These are phyloP conservation scores for Aspergillus affinis DNA, from an alignment of 495 filamentous ascomycete species.

Conservation along the genomic window DNA sequence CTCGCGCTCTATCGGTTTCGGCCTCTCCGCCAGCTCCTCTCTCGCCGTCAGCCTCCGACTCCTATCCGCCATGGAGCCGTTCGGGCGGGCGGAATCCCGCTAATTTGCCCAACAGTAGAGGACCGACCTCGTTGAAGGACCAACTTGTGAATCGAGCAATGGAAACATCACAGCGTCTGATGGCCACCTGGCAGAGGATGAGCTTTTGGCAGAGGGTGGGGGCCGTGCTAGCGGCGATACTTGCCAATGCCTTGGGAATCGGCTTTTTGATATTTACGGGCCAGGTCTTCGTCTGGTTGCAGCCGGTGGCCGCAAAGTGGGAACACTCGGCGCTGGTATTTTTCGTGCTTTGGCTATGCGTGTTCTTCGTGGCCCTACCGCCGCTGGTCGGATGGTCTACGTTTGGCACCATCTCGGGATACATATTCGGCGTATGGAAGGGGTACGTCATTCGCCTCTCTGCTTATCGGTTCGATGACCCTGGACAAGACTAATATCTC, in stretches of 20 bases:
- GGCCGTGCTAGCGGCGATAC: slow-evolving; percentile 50
- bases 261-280: slow-evolving; percentile 75
- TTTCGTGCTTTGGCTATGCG: slow-evolving; percentile 75
- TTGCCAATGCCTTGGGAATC: slow-evolving; percentile 53
- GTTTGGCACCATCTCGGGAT: slow-evolving; percentile 81
- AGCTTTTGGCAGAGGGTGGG: slow-evolving; percentile 60
- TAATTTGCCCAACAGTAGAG: slow-evolving; percentile 23
- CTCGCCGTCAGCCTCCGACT: slow-evolving; percentile 30
- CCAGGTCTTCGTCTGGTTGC: slow-evolving; percentile 69
- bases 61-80: slow-evolving; percentile 47
- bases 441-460: slow-evolving; percentile 49
- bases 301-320: slow-evolving; percentile 71
- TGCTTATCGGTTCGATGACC: background rate
- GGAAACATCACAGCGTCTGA: slow-evolving; percentile 23
- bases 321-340: slow-evolving; percentile 67
- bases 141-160: slow-evolving; percentile 44
- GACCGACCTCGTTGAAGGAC: slow-evolving; percentile 37
- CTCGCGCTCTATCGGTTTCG: slow-evolving; percentile 63
- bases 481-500: slow-evolving; percentile 9
- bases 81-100: slow-evolving; percentile 34
- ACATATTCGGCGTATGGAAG: slow-evolving; percentile 89
- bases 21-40: slow-evolving; percentile 47
- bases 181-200: slow-evolving; percentile 52
- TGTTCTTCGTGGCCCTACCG: slow-evolving; percentile 80
- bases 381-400: slow-evolving; percentile 90